Evolutionary conservation across 1,284 basidiomycete genomes (phyloP).

Genomic region (Xerocomus cyaneibrunnescens): DNA sequence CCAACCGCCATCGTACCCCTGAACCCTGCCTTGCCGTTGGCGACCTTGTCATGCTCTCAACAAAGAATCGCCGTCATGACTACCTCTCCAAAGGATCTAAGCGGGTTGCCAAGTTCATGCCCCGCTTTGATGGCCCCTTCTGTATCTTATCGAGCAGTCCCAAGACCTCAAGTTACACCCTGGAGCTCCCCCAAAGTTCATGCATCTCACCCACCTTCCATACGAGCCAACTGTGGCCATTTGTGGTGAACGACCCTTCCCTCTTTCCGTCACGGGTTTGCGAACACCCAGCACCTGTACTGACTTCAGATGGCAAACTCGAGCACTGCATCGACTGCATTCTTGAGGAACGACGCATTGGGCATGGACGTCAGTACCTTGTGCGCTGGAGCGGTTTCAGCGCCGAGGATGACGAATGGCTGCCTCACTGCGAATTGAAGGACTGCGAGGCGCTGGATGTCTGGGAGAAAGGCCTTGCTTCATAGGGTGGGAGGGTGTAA

Average conservation of each 20-base stretch:
- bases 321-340: neutral
- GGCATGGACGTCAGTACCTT: neutral
- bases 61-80: neutral
- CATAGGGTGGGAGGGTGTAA: constrained; percentile 16
- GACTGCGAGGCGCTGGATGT: neutral
- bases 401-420: neutral
- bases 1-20: neutral
- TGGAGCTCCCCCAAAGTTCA: neutral
- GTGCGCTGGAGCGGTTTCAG: neutral
- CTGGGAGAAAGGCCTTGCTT: neutral
- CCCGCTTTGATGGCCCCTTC: neutral
- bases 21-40: neutral
- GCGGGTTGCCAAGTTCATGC: neutral
- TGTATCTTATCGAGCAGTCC: accelerated
- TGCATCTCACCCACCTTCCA: neutral
- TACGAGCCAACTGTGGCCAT: neutral
- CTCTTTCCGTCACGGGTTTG: neutral
- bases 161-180: neutral
- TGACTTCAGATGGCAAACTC: neutral
- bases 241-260: neutral
- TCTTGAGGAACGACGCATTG: neutral
- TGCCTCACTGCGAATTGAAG: neutral
- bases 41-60: neutral
- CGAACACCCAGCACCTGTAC: neutral
- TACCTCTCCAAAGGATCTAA: neutral